These are phyloP conservation scores for Nitzschia sp. DNA, from an alignment of 108 stramenopile species.

Conservation along the genomic window DNA sequence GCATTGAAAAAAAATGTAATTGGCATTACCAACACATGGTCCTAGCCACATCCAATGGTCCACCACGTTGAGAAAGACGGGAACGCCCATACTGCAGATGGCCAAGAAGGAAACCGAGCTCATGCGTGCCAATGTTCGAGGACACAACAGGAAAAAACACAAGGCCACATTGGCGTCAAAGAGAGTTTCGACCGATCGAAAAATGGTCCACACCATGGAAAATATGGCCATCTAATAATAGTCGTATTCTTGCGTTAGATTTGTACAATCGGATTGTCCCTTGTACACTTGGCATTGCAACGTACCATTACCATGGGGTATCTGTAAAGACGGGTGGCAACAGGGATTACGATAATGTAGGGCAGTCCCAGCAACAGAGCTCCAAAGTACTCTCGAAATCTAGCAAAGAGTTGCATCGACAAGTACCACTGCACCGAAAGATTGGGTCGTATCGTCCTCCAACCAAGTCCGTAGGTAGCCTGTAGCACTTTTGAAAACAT, in stretches of 20 bases:
- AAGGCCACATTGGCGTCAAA: constrained; percentile 63
- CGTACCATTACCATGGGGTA: constrained; percentile 73
- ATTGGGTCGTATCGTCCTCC: constrained; percentile 47
- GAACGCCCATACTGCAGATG: constrained; percentile 60
- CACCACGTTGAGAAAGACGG: constrained; percentile 59
- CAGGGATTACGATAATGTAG: constrained; percentile 57
- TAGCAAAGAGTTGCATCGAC: constrained; percentile 75
- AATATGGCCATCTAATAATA: constrained; percentile 45
- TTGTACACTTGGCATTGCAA: background rate
- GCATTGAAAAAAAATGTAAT: constrained; percentile 85
- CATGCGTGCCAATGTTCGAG: constrained; percentile 68
- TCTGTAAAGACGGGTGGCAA: constrained; percentile 55
- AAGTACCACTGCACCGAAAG: constrained; percentile 85
- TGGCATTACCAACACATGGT: constrained; percentile 74
- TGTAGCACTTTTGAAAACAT: constrained; percentile 35
- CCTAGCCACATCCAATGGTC: constrained; percentile 81
- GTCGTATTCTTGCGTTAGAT: constrained; percentile 1
- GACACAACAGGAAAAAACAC: constrained; percentile 49
- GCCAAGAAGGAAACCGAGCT: constrained; percentile 42
- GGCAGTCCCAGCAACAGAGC: constrained; percentile 53
- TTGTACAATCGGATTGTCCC: background rate
- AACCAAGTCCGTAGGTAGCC: constrained; percentile 42
- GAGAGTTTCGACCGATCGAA: constrained; percentile 61
- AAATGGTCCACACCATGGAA: constrained; percentile 58
- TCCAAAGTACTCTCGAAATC: constrained; percentile 70